Evolutionary conservation across 225 moss, liverwort and hornwort genomes (phyloP).

Genomic region (Takakia lepidozioides): DNA sequence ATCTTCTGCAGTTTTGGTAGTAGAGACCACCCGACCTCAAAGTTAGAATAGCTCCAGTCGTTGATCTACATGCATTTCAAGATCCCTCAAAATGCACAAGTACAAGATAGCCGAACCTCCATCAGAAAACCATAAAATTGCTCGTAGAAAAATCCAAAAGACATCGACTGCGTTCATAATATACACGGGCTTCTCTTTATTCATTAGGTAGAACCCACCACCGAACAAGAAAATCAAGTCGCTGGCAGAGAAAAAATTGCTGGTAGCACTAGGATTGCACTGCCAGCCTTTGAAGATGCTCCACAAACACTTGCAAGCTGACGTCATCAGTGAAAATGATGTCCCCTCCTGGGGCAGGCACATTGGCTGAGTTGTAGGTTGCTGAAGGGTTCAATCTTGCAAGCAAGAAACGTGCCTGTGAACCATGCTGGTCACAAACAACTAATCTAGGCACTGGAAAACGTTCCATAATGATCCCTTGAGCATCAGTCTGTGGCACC

Average conservation of each 20-base stretch:
- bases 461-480: constrained; percentile 62
- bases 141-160: no score
- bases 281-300: constrained; percentile 92
- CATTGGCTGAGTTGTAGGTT: constrained; percentile 90
- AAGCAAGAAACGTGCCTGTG: constrained; percentile 95
- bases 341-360: constrained; percentile 96
- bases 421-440: constrained; percentile 95
- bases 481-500: constrained; percentile 75
- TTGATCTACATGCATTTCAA: no score
- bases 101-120: no score
- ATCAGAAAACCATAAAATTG: no score
- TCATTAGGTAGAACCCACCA: constrained; percentile 28
- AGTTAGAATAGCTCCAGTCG: no score
- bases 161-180: no score
- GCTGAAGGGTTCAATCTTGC: constrained; percentile 95
- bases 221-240: constrained; percentile 19
- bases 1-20: no score
- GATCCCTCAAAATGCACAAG: no score
- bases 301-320: constrained; percentile 96
- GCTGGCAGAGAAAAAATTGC: constrained; percentile 33
- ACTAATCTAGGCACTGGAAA: constrained; percentile 96
- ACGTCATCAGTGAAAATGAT: constrained; percentile 98
- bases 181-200: constrained; percentile 44
- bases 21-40: no score
- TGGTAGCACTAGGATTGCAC: constrained; percentile 55